Evolutionary conservation across 2,329 filamentous ascomycete genomes (phyloP), one percentile per base, ranked within the genome.

Genomic region (Colletotrichum sp.): DNA sequence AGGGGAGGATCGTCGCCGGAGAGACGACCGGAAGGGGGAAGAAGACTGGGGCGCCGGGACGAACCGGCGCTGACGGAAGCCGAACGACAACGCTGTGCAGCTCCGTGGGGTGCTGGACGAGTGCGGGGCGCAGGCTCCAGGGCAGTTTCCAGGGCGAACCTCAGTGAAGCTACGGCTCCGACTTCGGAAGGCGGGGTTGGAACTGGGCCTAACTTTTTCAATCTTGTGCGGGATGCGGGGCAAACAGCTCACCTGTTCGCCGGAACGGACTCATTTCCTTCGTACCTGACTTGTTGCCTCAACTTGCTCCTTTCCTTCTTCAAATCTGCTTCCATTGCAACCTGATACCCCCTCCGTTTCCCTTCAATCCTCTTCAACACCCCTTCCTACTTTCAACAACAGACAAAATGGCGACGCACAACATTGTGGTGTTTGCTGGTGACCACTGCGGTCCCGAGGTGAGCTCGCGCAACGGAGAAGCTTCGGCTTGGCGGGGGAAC

Each of bases 371-470:
- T n/a, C 24, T 63, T 73, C 71, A 59, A 16, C 65, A 57, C 21
- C 9, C 60, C 3, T 62, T 52, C 36, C 63, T 32, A 24, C 2
- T 65, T 71, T 66, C 63, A 24, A 39, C 34, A 59, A 64, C 36
- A 64, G 60, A 62, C 77, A 89, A 80, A 75, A 95, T 95, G 94
- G 86, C 93, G 79, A 89, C 91, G 67, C 93, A 92, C 84, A 95
- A 95, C 79, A 94, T 96, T 83, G 94, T 96, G 77, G 94, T 96
- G 75, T 95, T 96, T 84, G 94, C 86, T 69, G 95, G 95, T 82
- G 95, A 98, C 88, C 95, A 97, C 86, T 95, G 94, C 82, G 95
- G 95, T 84, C 95, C 95, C 2, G 95, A 98, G 92, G 95, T 95
- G 63, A 71, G 69, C 63, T 44, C 13, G 67, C 57, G 39, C 63